Evolutionary conservation across 257 asterid species (phyloP).

Genomic region (Solanum rostratum): DNA sequence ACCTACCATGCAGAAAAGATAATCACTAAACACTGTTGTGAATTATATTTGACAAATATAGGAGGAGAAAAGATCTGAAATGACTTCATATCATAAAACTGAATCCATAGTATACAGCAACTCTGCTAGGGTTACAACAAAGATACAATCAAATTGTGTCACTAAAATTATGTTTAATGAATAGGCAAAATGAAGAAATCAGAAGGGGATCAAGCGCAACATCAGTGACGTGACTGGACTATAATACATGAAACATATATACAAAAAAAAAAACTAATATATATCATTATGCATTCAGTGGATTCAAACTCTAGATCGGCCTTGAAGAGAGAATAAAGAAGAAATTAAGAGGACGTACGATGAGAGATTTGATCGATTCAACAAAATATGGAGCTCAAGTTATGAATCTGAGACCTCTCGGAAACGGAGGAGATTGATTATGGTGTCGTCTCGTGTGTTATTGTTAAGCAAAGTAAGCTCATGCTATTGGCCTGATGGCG

Average conservation of each 20-base stretch:
- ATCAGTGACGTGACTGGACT: too few species aligned
- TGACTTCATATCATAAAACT: neutral
- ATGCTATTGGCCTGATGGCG: neutral
- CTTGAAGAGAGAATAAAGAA: neutral
- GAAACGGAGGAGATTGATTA: neutral
- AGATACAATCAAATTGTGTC: neutral
- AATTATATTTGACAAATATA: neutral
- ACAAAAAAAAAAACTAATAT: too few species aligned
- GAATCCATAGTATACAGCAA: neutral
- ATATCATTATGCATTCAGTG: too few species aligned
- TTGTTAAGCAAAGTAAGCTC: neutral
- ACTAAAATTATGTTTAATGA: too few species aligned
- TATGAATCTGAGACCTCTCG: neutral
- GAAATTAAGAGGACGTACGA: neutral
- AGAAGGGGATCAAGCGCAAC: too few species aligned
- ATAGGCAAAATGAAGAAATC: too few species aligned
- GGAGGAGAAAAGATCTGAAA: neutral
- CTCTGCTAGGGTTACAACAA: neutral
- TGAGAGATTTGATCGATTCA: neutral
- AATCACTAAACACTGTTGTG: neutral
- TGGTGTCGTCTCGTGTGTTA: neutral
- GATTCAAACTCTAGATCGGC: neutral
- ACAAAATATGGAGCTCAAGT: neutral
- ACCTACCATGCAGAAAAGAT: neutral
- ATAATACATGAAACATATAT: neutral